Evolutionary conservation across 805 yeast species (phyloP).

Genomic region (Debaryomyces tyrocola): DNA sequence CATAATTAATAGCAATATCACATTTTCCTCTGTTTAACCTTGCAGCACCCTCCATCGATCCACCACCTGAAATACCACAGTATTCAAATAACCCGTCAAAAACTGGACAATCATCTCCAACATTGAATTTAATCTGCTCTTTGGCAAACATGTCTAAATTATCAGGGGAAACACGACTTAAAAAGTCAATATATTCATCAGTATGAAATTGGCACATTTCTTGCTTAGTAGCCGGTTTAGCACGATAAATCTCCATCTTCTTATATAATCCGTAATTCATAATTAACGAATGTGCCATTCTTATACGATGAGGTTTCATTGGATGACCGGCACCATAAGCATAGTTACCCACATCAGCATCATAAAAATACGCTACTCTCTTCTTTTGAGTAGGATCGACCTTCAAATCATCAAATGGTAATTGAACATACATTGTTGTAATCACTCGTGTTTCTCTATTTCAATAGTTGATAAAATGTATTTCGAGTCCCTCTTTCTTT

Average conservation of each 20-base stretch:
- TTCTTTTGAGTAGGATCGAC: conserved; percentile 42
- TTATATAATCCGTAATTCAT: conserved; percentile 97
- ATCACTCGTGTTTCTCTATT: background rate
- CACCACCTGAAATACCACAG: conserved; percentile 89
- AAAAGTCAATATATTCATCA: conserved; percentile 93
- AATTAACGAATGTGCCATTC: conserved; percentile 96
- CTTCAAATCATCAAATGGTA: conserved; percentile 46
- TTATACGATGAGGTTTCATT: conserved; percentile 97
- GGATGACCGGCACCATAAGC: conserved; percentile 99
- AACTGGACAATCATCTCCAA: conserved; percentile 95
- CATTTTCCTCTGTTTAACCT: conserved; percentile 83
- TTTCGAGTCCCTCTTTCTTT: background rate
- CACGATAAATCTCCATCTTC: conserved; percentile 95
- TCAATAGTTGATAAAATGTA: background rate
- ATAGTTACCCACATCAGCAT: conserved; percentile 92
- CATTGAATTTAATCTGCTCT: conserved; percentile 89
- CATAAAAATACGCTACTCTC: conserved; percentile 45
- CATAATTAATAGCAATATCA: conserved; percentile 94
- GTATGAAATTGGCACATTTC: conserved; percentile 99
- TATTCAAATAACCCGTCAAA: conserved; percentile 95
- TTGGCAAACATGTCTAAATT: conserved; percentile 82
- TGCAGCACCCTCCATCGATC: conserved; percentile 91
- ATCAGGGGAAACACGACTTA: conserved; percentile 89
- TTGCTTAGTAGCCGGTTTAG: conserved; percentile 96
- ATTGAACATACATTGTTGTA: conserved; percentile 35